Conservation (phyloP, 257 asterid species). For the Hygrophila difformis region DNA sequence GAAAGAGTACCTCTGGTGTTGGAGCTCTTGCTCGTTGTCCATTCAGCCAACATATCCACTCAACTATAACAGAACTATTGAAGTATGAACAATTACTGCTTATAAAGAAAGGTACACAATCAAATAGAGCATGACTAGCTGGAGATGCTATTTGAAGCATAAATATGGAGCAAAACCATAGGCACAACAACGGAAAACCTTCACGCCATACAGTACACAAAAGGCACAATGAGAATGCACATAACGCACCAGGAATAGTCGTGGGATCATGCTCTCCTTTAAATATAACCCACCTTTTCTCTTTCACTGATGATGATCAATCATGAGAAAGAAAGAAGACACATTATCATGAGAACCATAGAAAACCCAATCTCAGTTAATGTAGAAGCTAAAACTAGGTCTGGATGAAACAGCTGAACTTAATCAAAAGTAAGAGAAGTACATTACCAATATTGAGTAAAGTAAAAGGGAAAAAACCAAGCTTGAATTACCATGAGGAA, state of each 20-base stretch:
- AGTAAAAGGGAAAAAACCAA: too few relatives aligned
- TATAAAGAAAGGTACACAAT: conserved; percentile 3
- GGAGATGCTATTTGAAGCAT: too few relatives aligned
- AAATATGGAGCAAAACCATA: too few relatives aligned
- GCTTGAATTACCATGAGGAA: too few relatives aligned
- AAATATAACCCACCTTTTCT: conserved; percentile 78
- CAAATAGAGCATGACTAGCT: too few relatives aligned
- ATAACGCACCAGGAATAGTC: conserved; percentile 60
- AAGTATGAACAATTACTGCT: conserved; percentile 23
- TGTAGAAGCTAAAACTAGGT: too few relatives aligned
- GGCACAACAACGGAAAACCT: too few relatives aligned
- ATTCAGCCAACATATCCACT: conserved; percentile 98
- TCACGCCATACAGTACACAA: not conserved
- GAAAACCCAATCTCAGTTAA: not conserved
- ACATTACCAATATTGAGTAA: too few relatives aligned
- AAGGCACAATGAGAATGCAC: not conserved
- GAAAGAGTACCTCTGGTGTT: conserved; percentile 62
- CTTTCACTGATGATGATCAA: conserved; percentile 58
- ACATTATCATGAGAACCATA: not conserved
- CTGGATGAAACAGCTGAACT: too few relatives aligned
- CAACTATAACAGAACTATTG: conserved; percentile 57
- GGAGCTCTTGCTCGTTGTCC: conserved; percentile 94
- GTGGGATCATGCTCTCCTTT: conserved; percentile 95
- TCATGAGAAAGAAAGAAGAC: not conserved
- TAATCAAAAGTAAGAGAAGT: not conserved